A percentile compares a stretch with the other conserved stretches of the same genome.
Conservation (phyloP, 345 rosid genomes). For the Diplotaxis tenuifolia region DNA sequence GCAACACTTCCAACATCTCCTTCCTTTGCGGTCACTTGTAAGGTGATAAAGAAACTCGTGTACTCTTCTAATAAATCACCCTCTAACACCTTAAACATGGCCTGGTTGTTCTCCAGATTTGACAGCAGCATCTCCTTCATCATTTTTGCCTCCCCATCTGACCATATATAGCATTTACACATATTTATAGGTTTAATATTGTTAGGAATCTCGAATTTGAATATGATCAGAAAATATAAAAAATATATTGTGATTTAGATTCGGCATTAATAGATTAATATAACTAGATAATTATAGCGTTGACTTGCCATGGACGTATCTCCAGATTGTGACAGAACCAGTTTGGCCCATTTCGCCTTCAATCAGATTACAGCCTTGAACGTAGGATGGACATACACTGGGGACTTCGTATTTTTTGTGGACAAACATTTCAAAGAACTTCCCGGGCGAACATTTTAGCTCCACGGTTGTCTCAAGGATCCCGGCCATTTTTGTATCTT, state of each 20-base stretch:
- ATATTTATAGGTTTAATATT: neutral
- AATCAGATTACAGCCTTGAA: constrained; percentile 31
- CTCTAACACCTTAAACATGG: neutral
- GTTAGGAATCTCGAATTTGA: neutral
- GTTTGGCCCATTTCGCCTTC: constrained; percentile 43
- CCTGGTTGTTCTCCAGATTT: constrained; percentile 9
- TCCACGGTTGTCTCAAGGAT: constrained; percentile 25
- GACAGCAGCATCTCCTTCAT: neutral
- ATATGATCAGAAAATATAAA: neutral
- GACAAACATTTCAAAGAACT: constrained; percentile 38
- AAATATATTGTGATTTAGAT: neutral
- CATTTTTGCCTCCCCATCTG: constrained; percentile 24
- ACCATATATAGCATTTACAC: neutral
- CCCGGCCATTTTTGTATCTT: constrained; percentile 3
- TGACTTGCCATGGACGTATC: constrained; percentile 30
- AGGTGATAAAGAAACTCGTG: constrained; percentile 5
- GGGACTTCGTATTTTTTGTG: constrained; percentile 39
- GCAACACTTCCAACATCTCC: constrained; percentile 15
- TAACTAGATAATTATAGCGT: neutral
- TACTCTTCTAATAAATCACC: constrained; percentile 27
- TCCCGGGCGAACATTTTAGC: constrained; percentile 6
- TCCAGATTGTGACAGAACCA: constrained; percentile 37
- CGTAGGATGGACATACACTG: constrained; percentile 15
- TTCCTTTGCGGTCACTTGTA: constrained; percentile 16
- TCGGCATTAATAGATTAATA: neutral